Evolutionary conservation across 805 yeast genomes (phyloP).

Genomic region (Kodamaea jinghongensis): DNA sequence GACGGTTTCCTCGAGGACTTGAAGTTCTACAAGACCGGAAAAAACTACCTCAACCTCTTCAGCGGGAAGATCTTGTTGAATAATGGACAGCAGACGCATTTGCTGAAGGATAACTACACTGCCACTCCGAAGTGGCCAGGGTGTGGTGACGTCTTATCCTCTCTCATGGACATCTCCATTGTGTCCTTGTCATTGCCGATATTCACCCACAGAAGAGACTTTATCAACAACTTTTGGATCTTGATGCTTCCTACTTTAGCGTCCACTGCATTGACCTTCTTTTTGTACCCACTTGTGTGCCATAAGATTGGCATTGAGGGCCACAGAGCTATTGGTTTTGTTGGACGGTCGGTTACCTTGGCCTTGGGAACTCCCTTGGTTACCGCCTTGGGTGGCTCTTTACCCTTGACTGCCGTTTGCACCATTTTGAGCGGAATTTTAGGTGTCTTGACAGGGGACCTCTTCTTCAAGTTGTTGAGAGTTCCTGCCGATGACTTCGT

Average conservation of each 20-base stretch:
- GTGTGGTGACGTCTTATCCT: conserved; percentile 70
- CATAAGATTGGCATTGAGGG: conserved; percentile 62
- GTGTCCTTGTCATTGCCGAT: conserved; percentile 75
- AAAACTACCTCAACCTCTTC: conserved; percentile 60
- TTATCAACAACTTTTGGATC: conserved; percentile 54
- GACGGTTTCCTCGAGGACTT: conserved; percentile 53
- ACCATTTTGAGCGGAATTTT: conserved; percentile 74
- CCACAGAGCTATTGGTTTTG: conserved; percentile 64
- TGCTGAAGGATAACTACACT: conserved; percentile 20
- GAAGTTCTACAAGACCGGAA: conserved; percentile 62
- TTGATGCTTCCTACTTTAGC: conserved; percentile 58
- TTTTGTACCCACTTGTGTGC: conserved; percentile 69
- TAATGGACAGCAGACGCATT: conserved; percentile 21
- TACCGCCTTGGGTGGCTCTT: conserved; percentile 62
- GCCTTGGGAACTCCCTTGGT: conserved; percentile 79
- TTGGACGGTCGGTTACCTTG: conserved; percentile 75
- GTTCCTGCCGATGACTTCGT: conserved; percentile 64
- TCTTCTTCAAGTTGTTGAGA: conserved; percentile 47
- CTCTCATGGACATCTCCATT: conserved; percentile 74
- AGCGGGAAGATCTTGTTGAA: conserved; percentile 32
- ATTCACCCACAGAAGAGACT: conserved; percentile 68
- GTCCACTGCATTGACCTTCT: conserved; percentile 56
- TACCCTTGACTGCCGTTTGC: conserved; percentile 72
- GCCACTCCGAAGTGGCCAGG: conserved; percentile 60
- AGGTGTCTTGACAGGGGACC: conserved; percentile 67